Conservation (phyloP, 495 filamentous ascomycete genomes). For the Xylaria castorea region DNA sequence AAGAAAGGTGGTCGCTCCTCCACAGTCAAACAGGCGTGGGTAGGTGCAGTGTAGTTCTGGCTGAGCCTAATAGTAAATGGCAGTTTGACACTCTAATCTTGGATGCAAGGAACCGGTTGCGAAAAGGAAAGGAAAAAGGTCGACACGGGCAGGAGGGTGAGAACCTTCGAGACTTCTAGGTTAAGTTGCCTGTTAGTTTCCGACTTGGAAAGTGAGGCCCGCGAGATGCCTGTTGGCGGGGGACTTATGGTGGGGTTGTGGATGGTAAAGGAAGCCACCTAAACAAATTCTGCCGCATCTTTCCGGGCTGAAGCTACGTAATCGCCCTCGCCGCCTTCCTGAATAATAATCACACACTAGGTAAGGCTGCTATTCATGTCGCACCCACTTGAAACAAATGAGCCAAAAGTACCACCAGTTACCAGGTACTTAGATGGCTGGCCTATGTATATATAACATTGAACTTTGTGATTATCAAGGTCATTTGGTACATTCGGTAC, state of each 20-base stretch:
- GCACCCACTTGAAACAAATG: no score
- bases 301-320: neutral
- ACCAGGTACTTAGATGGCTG: no score
- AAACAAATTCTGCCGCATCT: neutral
- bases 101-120: neutral
- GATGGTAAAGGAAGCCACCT: neutral
- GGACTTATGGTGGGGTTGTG: neutral
- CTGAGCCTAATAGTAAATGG: neutral
- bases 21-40: neutral
- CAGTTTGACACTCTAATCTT: neutral
- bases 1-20: neutral
- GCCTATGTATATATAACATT: no score
- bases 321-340: neutral
- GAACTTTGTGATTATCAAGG: neutral
- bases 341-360: constrained; percentile 1
- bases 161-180: neutral
- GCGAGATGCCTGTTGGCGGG: constrained; percentile 3
- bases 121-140: neutral
- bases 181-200: neutral
- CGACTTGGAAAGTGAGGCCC: neutral
- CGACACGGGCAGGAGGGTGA: neutral
- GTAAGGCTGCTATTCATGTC: no score
- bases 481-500: neutral
- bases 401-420: no score
- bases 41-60: neutral